phyloP scores from a whole-genome alignment of 2,329 filamentous ascomycete species.

The Colletotrichum tabaci region DNA sequence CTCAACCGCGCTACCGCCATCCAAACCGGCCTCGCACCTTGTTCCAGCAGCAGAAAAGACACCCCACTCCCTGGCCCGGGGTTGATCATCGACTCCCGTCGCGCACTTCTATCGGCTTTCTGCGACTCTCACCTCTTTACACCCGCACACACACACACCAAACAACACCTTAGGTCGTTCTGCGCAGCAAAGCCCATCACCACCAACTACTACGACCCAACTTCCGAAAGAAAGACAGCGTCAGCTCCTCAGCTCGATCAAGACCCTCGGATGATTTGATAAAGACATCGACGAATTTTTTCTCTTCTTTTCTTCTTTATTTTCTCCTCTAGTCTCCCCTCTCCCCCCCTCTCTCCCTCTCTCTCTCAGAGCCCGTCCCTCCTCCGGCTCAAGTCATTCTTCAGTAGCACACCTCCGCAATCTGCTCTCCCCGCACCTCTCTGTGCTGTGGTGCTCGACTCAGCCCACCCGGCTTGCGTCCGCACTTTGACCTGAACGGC shows the following conservation, averaged over 20 bases:
- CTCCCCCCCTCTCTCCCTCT: background rate
- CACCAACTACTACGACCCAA: background rate
- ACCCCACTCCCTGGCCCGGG: conserved; percentile 37
- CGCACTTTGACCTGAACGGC: conserved; percentile 1
- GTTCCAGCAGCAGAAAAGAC: conserved; percentile 34
- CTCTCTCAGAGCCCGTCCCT: background rate
- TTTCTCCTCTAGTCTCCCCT: background rate
- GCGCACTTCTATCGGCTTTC: conserved; percentile 42
- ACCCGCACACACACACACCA: conserved; percentile 19
- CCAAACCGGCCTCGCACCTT: conserved; percentile 38
- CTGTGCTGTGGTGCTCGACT: conserved; percentile 9
- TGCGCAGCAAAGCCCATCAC: background rate
- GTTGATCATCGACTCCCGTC: conserved; percentile 39
- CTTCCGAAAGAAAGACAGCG: conserved; percentile 7
- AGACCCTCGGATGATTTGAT: conserved; percentile 41
- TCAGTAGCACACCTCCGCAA: conserved; percentile 1
- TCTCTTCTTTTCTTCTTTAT: conserved; percentile 13
- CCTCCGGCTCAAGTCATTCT: conserved; percentile 4
- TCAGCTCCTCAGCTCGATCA: background rate
- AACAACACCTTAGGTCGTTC: conserved; percentile 22
- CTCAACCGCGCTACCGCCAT: conserved; percentile 31
- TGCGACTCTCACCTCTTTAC: conserved; percentile 39
- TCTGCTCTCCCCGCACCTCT: conserved; percentile 18
- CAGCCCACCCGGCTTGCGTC: conserved; percentile 32
- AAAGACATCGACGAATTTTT: conserved; percentile 1